Percentiles rank a stretch among this genome's conserved stretches.
phyloP scores from a whole-genome alignment of 148 eudicot genomes.

The Rhododendron vialii region DNA sequence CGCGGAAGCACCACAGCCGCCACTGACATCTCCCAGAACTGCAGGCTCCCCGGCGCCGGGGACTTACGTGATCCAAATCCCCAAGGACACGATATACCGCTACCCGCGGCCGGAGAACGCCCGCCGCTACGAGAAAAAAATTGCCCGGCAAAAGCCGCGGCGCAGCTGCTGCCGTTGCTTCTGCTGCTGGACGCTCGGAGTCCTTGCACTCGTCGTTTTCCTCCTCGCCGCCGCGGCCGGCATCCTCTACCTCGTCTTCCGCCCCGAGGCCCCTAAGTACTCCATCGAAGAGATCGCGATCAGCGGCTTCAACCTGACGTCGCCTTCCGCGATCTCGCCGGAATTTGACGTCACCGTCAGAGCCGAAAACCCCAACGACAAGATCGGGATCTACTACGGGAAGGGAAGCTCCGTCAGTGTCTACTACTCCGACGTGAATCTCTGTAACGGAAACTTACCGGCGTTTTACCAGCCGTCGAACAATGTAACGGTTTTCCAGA shows the following conservation, averaged over 20 bases:
- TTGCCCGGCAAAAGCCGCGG: constrained; percentile 22
- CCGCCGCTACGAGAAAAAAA: constrained; percentile 32
- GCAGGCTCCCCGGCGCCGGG: constrained; percentile 41
- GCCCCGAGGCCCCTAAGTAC: constrained; percentile 58
- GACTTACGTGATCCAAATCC: constrained; percentile 70
- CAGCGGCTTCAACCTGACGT: constrained; percentile 50
- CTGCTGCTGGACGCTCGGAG: constrained; percentile 31
- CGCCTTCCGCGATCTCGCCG: constrained; percentile 40
- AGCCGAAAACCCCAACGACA: constrained; percentile 50
- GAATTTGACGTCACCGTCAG: constrained; percentile 54
- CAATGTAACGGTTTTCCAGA: constrained; percentile 44
- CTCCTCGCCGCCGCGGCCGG: constrained; percentile 47
- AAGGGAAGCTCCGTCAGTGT: constrained; percentile 42
- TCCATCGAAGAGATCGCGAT: constrained; percentile 40
- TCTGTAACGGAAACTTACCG: constrained; percentile 54
- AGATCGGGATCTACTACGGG: constrained; percentile 59
- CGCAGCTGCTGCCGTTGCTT: constrained; percentile 39
- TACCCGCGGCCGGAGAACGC: constrained; percentile 80
- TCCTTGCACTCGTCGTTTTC: constrained; percentile 28
- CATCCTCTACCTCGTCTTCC: constrained; percentile 61
- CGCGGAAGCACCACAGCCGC: no score
- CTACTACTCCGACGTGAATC: constrained; percentile 34
- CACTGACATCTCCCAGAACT: background rate
- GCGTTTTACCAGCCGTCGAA: constrained; percentile 58
- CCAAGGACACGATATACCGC: constrained; percentile 75